Percentiles rank a stretch among this genome's conserved stretches.
Evolutionary conservation across 257 asterid genomes (phyloP).

Genomic region (Gentiana straminea): DNA sequence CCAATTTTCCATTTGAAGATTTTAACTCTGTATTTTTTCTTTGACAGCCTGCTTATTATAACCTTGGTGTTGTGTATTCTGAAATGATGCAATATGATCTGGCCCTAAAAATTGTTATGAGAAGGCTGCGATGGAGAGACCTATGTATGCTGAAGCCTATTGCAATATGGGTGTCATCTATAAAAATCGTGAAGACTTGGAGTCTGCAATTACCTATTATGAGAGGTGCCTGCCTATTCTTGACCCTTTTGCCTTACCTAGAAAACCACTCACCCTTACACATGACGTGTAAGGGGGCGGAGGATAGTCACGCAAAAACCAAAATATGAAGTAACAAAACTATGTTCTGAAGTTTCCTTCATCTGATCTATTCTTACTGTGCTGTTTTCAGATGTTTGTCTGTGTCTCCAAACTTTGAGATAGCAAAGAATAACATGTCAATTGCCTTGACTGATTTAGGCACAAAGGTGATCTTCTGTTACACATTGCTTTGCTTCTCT

Average conservation of each 20-base stretch:
- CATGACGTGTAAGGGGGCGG: too few species aligned
- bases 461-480: conserved; percentile 57
- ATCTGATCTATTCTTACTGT: conserved; percentile 16
- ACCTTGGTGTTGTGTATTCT: conserved; percentile 97
- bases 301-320: too few species aligned
- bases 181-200: conserved; percentile 95
- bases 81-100: conserved; percentile 99
- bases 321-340: too few species aligned
- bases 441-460: conserved; percentile 98
- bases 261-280: neutral
- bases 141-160: conserved; percentile 99
- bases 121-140: conserved; percentile 91
- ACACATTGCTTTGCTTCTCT: too few species aligned
- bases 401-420: conserved; percentile 97
- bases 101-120: conserved; percentile 91
- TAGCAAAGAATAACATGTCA: conserved; percentile 98
- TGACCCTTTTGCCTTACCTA: conserved; percentile 8
- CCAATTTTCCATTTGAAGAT: neutral
- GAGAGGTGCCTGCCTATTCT: conserved; percentile 45
- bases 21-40: conserved; percentile 12
- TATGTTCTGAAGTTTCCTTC: conserved; percentile 6
- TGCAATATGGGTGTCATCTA: conserved; percentile 99
- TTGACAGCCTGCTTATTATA: conserved; percentile 96
- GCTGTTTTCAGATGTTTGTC: conserved; percentile 66
- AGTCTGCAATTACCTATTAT: conserved; percentile 92